Percentiles rank a stretch among this genome's conserved stretches.
Conservation (phyloP, 768 basidiomycete genomes). For the Suillus occidentalis region DNA sequence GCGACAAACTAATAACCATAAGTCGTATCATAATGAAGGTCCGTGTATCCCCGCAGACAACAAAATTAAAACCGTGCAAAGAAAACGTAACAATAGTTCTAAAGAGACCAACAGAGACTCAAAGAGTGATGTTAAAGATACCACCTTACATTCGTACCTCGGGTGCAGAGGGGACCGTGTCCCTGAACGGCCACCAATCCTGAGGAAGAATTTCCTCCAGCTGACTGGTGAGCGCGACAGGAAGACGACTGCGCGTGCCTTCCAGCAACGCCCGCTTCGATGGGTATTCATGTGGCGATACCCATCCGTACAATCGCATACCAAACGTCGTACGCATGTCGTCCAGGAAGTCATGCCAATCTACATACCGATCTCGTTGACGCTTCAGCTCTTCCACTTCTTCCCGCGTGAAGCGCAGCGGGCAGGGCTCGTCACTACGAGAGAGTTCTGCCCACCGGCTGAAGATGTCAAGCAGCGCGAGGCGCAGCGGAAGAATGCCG, state of each 20-base stretch:
- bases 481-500: constrained; percentile 17
- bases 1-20: constrained; percentile 4
- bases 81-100: not conserved
- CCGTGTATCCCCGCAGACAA: constrained; percentile 9
- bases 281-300: constrained; percentile 14
- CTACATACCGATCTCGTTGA: constrained; percentile 16
- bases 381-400: constrained; percentile 13
- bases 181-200: constrained; percentile 19
- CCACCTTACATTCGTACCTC: constrained; percentile 9
- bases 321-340: constrained; percentile 16
- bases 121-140: not conserved
- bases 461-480: constrained; percentile 15
- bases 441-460: constrained; percentile 13
- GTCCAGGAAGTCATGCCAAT: constrained; percentile 18
- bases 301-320: constrained; percentile 18
- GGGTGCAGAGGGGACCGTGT: constrained; percentile 10
- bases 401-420: constrained; percentile 17
- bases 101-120: not conserved
- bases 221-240: constrained; percentile 14
- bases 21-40: constrained; percentile 8
- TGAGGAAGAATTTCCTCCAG: constrained; percentile 16
- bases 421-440: constrained; percentile 13
- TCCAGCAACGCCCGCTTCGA: constrained; percentile 17
- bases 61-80: not conserved
- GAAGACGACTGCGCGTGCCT: constrained; percentile 13